Evolutionary conservation across 371 early-diverging fungal genomes (phyloP), one percentile per base, ranked within the genome.

Genomic region (Rhizopus stolonifer): DNA sequence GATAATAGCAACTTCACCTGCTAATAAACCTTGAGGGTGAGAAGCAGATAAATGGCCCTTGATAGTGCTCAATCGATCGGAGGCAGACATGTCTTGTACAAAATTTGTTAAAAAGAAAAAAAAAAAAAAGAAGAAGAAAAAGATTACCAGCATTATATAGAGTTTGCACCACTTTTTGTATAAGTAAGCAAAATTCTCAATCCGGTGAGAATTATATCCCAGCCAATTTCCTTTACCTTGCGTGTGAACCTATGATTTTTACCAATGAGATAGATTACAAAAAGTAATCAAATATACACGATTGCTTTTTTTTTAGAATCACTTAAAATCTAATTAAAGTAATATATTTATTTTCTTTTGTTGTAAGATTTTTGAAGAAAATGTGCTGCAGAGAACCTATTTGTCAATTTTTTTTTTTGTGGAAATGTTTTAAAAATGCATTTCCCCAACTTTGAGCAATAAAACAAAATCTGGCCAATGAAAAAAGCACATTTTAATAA

Each of bases 1-100:
- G 63, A 91, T 82, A 39, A 91, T 76, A 50, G 89, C 91, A 19
- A 91, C 91, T 68, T 91, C 87, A 46, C 84, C 84, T 49, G 74
- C 77, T 52, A 91, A 74, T 51, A 89, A 70, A 42, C 86, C 87
- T 56, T 79, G 67, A 34, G 83, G 80, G 52, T 69, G 65, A 56
- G 69, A 70, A 19, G 69, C 74, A 49, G 77, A 70, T 56, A 77
- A 74, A 45, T 77, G 77, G 23, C 73, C 73, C 54, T 70, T 73
- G 29, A 77, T 74, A 39, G 58, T 67, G 61, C 74, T 72, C 19
- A 77, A 60, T 55, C 77, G 74, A 59, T 72, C 73, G 32, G 67
- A 43, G 56, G 77, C 77, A 63, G 73, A 72, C 77, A 77, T 77
- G 21, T 21, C 66, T 24, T 48, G 26, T 46, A 45, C 25, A 40